Base-by-base conservation (phyloP, 148 eudicot genomes). In the Rhododendron williamsianum region DNA sequence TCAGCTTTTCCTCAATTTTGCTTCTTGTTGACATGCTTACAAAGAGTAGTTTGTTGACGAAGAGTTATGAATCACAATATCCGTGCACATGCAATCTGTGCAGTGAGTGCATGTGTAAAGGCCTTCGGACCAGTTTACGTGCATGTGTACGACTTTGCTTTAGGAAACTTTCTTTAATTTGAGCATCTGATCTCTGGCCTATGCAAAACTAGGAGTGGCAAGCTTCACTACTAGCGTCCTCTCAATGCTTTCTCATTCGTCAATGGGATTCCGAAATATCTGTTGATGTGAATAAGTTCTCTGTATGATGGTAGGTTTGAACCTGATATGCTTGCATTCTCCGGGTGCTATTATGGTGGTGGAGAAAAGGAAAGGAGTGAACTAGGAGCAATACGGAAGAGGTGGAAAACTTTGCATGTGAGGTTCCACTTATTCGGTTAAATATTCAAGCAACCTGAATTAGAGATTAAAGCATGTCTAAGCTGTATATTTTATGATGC, bases 261-360 rank as follows among this genome's bases (percentile, higher is more conserved):
- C 18, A n/a, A 76, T 36, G 27, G 46, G 10, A 2, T 36, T 36
- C 51, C 6, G 23, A 76, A 23, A 2, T 48, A 21, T 78, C 60
- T 49, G 38, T 71, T 87, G 73, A 76, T 63, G 51, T 60, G 38
- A 54, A 49, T 45, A 65, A 27, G 77, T 80, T 65, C 27, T 43
- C 41, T 30, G 9, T 85, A 84, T 81, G 49, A 45, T 86, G 78
- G 43, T 90, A 95, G 98, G 91, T 95, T 92, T 91, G 98, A 95
- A 88, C 89, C 98, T 74, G 98, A 95, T 88, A 95, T 95, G 98
- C 98, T 95, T 69, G 98, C 98, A 43, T 95, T 95, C 91, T 94
- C 98, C 74, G 98, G 98, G 65, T 95, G 98, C 82, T 87, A 95
- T 86, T 95, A 94, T 88, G 98, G 98, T 46, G 98, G 98, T 77